phyloP scores from a whole-genome alignment of 2,329 filamentous ascomycete genomes.

The Fragosphaeria purpurea region DNA sequence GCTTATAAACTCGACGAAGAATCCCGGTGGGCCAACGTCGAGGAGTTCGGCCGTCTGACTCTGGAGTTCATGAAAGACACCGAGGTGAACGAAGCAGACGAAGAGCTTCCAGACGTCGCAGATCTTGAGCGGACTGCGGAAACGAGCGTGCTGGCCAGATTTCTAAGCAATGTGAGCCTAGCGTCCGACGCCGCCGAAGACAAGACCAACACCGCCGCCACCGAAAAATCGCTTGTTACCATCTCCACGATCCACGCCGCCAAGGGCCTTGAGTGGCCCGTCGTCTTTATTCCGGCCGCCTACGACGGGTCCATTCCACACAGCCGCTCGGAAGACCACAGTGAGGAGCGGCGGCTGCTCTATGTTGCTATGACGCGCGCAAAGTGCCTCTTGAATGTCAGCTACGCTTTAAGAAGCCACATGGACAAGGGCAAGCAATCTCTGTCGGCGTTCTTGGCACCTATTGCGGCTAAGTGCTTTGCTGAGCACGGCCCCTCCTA shows the following conservation, averaged over 20 bases:
- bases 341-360: conserved; percentile 79
- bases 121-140: conserved; percentile 60
- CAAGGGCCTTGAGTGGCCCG: conserved; percentile 92
- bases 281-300: conserved; percentile 84
- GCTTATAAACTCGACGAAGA: conserved; percentile 67
- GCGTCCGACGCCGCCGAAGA: conserved; percentile 58
- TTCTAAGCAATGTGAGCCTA: conserved; percentile 85
- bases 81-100: conserved; percentile 33
- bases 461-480: conserved; percentile 38
- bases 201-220: conserved; percentile 41
- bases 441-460: conserved; percentile 65
- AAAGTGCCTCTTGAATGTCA: conserved; percentile 76
- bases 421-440: conserved; percentile 22
- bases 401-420: conserved; percentile 61
- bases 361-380: conserved; percentile 98
- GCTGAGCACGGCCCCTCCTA: conserved; percentile 60
- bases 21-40: conserved; percentile 74
- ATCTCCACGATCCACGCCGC: conserved; percentile 95
- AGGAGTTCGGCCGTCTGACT: conserved; percentile 76
- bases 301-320: conserved; percentile 90
- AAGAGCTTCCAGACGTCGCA: conserved; percentile 57
- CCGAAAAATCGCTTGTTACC: conserved; percentile 56
- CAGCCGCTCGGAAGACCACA: conserved; percentile 69
- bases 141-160: conserved; percentile 55
- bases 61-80: conserved; percentile 50